Evolutionary conservation across 1,139 yeast genomes (phyloP).

Genomic region (Sugiyamaella paludigena): DNA sequence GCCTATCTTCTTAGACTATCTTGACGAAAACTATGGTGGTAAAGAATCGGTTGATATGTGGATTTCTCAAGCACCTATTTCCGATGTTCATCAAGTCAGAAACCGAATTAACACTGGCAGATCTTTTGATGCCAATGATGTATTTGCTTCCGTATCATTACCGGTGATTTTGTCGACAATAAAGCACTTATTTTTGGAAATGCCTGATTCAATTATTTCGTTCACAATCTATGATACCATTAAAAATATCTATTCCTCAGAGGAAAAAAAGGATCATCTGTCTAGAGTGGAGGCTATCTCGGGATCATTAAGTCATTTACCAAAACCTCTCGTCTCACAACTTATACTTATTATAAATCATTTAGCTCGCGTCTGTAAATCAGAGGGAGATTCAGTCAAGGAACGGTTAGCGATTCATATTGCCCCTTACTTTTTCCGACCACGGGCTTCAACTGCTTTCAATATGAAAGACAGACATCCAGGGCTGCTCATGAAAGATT

Average conservation of each 20-base stretch:
- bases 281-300: conserved; percentile 22
- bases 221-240: conserved; percentile 64
- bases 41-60: conserved; percentile 43
- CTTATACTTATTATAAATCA: conserved; percentile 23
- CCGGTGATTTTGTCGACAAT: conserved; percentile 63
- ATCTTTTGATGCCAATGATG: conserved; percentile 35
- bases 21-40: conserved; percentile 62
- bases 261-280: conserved; percentile 17
- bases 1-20: conserved; percentile 59
- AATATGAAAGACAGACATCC: conserved; percentile 37
- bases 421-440: conserved; percentile 35
- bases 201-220: conserved; percentile 78
- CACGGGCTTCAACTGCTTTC: conserved; percentile 34
- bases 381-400: background rate
- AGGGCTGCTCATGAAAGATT: conserved; percentile 28
- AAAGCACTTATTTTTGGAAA: conserved; percentile 70
- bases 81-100: conserved; percentile 65
- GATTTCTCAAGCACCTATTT: conserved; percentile 52
- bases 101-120: conserved; percentile 51
- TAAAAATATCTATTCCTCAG: conserved; percentile 53
- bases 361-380: conserved; percentile 5
- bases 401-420: conserved; percentile 22
- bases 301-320: conserved; percentile 25
- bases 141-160: conserved; percentile 41
- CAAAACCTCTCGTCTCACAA: conserved; percentile 21